Conservation (phyloP, 306 rosid species). For the Vicia faba region DNA sequence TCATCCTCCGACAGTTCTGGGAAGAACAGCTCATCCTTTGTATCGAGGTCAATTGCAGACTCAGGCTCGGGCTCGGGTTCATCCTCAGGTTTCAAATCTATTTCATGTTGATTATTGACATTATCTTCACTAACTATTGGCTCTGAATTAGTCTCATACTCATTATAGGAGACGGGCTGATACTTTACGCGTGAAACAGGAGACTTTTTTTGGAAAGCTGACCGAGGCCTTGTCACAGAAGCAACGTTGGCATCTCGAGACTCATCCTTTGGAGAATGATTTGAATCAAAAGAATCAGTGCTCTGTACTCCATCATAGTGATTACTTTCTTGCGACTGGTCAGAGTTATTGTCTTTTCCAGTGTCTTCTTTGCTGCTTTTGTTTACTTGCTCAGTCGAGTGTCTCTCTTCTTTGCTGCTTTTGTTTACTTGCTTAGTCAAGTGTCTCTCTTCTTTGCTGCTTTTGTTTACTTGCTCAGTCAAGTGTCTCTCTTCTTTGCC, state of each 20-base stretch:
- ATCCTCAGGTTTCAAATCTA: constrained; percentile 43
- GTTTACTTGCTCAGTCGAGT: constrained; percentile 77
- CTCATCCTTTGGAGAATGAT: constrained; percentile 52
- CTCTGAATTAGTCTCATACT: constrained; percentile 30
- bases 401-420: constrained; percentile 60
- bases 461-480: constrained; percentile 71
- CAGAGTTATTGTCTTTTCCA: constrained; percentile 47
- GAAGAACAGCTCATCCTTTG: constrained; percentile 45
- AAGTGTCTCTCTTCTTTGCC: constrained; percentile 64
- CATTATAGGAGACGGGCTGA: constrained; percentile 55
- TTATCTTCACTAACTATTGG: constrained; percentile 39
- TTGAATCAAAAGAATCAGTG: constrained; percentile 48
- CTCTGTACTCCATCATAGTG: constrained; percentile 47
- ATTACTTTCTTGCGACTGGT: constrained; percentile 54
- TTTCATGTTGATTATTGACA: constrained; percentile 45
- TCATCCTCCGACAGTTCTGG: constrained; percentile 59
- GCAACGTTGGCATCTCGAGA: constrained; percentile 50
- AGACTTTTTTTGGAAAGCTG: constrained; percentile 82
- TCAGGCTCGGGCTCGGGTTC: constrained; percentile 41
- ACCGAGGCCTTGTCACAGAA: constrained; percentile 59
- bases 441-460: constrained; percentile 55
- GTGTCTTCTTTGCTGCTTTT: constrained; percentile 50
- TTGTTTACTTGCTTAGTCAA: constrained; percentile 76
- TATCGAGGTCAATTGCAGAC: constrained; percentile 40
- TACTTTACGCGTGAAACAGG: constrained; percentile 74